Conservation (phyloP, 2,329 filamentous ascomycete species). For the Coleophoma crateriformis region DNA sequence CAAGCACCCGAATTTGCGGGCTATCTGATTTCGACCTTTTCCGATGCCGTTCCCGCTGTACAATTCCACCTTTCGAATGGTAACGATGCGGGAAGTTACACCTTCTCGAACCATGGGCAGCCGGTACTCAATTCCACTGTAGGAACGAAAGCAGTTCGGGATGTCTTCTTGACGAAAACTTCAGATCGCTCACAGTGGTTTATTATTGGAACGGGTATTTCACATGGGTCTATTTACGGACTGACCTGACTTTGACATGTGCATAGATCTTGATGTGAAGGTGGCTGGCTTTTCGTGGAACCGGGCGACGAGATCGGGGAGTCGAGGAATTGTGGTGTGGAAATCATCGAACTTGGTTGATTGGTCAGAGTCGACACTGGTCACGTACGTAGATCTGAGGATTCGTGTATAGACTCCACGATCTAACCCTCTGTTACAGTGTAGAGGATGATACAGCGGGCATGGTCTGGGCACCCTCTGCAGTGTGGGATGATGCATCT, state of each 20-base stretch:
- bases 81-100: not conserved
- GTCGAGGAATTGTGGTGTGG: not conserved
- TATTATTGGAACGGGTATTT: not conserved
- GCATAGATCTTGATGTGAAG: not conserved
- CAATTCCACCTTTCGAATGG: not conserved
- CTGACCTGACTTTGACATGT: not conserved
- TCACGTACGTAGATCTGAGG: not conserved
- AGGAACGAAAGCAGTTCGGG: not conserved
- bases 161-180: not conserved
- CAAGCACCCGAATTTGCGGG: not conserved
- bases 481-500: not conserved
- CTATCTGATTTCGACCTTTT: not conserved
- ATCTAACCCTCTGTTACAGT: not conserved
- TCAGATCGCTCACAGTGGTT: not conserved
- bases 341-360: not conserved
- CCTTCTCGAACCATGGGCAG: not conserved
- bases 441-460: not conserved
- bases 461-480: slow-evolving; percentile 1
- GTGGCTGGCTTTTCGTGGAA: not conserved
- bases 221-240: not conserved
- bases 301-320: not conserved
- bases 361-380: not conserved
- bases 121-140: not conserved
- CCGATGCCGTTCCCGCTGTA: not conserved
- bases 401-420: not conserved